A percentile compares a stretch with the other conserved stretches of the same genome.
Conservation (phyloP, 2,329 filamentous ascomycete genomes). For the Cytospora leucostoma region DNA sequence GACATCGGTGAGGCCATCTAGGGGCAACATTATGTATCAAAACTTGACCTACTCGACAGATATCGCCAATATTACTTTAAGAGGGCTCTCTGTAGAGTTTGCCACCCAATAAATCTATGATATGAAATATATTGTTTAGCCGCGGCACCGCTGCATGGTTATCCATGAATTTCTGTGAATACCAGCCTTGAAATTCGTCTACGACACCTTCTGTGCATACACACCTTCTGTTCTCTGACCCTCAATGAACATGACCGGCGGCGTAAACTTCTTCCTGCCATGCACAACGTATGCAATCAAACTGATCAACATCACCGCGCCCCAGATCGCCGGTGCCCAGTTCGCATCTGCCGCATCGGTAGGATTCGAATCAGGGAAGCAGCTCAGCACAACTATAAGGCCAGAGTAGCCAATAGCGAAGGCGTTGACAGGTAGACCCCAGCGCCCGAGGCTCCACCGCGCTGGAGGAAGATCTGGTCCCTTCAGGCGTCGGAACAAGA, state of each 20-base stretch:
- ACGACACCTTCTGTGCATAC: slow-evolving; percentile 19
- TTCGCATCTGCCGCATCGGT: slow-evolving; percentile 20
- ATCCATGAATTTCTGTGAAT: too few relatives aligned
- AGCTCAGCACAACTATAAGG: slow-evolving; percentile 30
- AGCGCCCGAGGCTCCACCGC: slow-evolving; percentile 42
- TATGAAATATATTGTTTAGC: too few relatives aligned
- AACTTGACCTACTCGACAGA: too few relatives aligned
- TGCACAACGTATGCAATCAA: slow-evolving; percentile 20
- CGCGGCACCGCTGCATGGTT: too few relatives aligned
- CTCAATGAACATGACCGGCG: slow-evolving; percentile 24
- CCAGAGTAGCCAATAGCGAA: slow-evolving; percentile 30
- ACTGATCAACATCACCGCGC: slow-evolving; percentile 19
- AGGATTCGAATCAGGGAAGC: slow-evolving; percentile 2
- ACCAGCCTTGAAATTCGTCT: not conserved
- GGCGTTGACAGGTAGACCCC: slow-evolving; percentile 43
- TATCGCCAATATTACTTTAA: too few relatives aligned
- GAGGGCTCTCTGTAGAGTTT: too few relatives aligned
- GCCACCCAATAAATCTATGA: too few relatives aligned
- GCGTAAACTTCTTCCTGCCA: slow-evolving; percentile 19
- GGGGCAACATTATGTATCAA: too few relatives aligned
- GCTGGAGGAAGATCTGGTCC: slow-evolving; percentile 38
- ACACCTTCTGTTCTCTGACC: slow-evolving; percentile 8
- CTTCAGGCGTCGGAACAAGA: slow-evolving; percentile 39
- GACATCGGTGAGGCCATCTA: too few relatives aligned
- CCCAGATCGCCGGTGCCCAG: slow-evolving; percentile 25